Conservation (phyloP, 257 asterid genomes). For the Verbascum thapsus region DNA sequence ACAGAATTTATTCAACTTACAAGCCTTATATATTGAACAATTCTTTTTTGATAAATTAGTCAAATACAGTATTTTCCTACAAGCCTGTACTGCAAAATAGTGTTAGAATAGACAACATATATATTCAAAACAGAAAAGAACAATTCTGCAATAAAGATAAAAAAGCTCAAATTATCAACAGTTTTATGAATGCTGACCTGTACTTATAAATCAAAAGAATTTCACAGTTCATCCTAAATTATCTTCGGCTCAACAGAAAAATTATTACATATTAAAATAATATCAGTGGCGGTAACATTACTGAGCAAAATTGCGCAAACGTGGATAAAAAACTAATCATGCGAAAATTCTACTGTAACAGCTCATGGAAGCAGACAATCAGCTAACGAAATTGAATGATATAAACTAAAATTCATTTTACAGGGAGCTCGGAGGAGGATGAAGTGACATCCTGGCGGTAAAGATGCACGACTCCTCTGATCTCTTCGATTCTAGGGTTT, state of each 20-base stretch:
- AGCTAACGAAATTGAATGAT: background rate
- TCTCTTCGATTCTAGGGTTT: constrained; percentile 97
- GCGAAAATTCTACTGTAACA: constrained; percentile 17
- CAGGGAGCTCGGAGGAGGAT: constrained; percentile 63
- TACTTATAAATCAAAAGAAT: too few relatives aligned
- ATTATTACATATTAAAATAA: background rate
- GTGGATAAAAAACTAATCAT: too few relatives aligned
- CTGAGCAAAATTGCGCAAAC: too few relatives aligned
- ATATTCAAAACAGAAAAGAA: background rate
- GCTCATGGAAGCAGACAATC: constrained; percentile 10
- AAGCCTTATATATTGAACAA: constrained; percentile 6
- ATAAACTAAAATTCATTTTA: constrained; percentile 27
- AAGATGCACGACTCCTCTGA: constrained; percentile 86
- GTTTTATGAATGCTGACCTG: background rate
- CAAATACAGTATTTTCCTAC: background rate
- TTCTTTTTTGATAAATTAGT: background rate
- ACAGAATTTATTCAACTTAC: constrained; percentile 2
- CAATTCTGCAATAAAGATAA: constrained; percentile 13
- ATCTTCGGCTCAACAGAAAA: constrained; percentile 7
- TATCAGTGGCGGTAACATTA: background rate
- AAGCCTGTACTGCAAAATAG: background rate
- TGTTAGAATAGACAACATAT: background rate
- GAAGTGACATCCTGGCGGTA: constrained; percentile 49
- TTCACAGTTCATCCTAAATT: background rate
- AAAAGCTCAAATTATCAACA: constrained; percentile 8